Percentiles rank a stretch among this genome's conserved stretches.
phyloP scores from a whole-genome alignment of 345 rosid species.

The Citrus hindsii region DNA sequence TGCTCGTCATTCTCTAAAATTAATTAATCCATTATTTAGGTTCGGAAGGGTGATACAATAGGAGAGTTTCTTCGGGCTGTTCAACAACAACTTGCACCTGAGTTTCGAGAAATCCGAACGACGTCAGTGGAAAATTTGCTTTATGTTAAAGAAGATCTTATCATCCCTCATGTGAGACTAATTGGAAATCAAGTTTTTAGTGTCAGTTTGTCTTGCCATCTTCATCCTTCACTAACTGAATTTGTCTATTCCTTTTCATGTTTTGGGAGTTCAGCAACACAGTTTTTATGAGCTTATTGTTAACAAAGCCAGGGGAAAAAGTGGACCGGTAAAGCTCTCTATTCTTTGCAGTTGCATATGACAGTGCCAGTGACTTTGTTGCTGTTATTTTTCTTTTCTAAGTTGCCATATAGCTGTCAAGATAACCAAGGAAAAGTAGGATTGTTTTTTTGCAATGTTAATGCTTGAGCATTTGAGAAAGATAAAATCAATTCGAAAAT shows the following conservation, averaged over 20 bases:
- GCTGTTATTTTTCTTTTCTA: not conserved
- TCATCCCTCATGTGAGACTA: slow-evolving; percentile 90
- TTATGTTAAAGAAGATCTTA: slow-evolving; percentile 96
- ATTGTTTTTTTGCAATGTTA: not conserved
- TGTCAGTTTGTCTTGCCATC: not conserved
- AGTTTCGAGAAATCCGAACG: slow-evolving; percentile 92
- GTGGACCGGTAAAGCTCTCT: slow-evolving; percentile 83
- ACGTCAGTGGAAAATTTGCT: slow-evolving; percentile 92
- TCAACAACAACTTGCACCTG: slow-evolving; percentile 98
- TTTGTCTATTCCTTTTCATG: slow-evolving; percentile 2
- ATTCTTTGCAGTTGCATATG: not conserved
- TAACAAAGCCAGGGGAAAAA: slow-evolving; percentile 98
- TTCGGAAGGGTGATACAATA: slow-evolving; percentile 81
- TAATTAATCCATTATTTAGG: slow-evolving; percentile 30
- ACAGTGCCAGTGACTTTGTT: not conserved
- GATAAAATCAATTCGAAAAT: not conserved
- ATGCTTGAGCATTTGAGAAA: slow-evolving; percentile 5
- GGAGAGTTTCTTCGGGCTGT: slow-evolving; percentile 91
- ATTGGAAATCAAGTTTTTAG: not conserved
- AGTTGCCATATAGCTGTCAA: not conserved
- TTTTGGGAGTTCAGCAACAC: slow-evolving; percentile 78
- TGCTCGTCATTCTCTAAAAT: not conserved
- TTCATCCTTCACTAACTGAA: slow-evolving; percentile 6
- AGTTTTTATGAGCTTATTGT: slow-evolving; percentile 95
- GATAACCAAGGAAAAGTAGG: not conserved